Conservation (phyloP, 805 yeast species). For the Candida maltosa region DNA sequence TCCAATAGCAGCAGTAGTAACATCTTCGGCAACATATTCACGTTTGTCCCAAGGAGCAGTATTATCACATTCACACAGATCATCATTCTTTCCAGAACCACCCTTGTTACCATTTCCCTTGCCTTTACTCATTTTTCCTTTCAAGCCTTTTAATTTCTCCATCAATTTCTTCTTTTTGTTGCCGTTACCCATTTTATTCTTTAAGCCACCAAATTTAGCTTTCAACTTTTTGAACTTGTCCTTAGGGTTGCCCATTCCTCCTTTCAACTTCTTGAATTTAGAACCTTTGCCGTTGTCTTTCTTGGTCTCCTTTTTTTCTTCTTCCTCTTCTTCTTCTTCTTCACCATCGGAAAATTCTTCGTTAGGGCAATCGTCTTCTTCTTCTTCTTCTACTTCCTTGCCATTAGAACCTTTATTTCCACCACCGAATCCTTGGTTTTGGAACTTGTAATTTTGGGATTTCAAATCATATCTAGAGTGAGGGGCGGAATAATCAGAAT, state of each 20-base stretch:
- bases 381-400: too few species aligned
- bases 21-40: neutral
- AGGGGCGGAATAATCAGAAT: too few species aligned
- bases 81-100: neutral
- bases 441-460: too few species aligned
- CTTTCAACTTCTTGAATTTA: neutral
- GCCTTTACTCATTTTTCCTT: too few species aligned
- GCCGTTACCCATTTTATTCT: too few species aligned
- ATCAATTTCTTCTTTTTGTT: neutral
- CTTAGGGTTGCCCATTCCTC: neutral
- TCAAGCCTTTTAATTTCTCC: neutral
- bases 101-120: neutral
- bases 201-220: too few species aligned
- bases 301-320: conserved; percentile 1
- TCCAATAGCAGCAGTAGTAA: neutral
- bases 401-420: too few species aligned
- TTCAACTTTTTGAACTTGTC: neutral
- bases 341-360: neutral
- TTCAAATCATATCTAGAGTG: too few species aligned
- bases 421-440: too few species aligned
- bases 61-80: too few species aligned
- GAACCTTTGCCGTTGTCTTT: conserved; percentile 1
- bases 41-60: too few species aligned
- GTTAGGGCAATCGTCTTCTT: too few species aligned
- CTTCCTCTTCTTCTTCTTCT: conserved; percentile 3